These are phyloP conservation scores for Bretziella fagacearum DNA, from an alignment of 2,329 filamentous ascomycete genomes.

Conservation along the genomic window DNA sequence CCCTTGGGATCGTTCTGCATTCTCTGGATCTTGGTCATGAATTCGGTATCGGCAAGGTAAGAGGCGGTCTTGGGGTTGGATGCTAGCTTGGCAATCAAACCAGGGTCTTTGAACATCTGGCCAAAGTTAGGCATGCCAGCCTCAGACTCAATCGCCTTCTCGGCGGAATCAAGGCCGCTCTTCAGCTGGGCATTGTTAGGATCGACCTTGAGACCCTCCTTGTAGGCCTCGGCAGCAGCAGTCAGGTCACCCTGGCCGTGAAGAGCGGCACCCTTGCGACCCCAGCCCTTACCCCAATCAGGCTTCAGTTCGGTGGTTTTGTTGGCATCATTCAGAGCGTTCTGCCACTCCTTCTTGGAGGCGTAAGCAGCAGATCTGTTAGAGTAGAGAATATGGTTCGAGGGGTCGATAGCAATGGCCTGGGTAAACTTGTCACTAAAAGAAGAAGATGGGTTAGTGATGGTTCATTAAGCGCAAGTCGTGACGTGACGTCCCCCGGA, in stretches of 20 bases:
- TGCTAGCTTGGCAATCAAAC: conserved; percentile 77
- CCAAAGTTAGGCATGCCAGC: conserved; percentile 58
- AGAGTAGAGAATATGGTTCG: conserved; percentile 94
- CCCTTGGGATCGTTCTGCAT: conserved; percentile 67
- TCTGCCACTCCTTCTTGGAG: conserved; percentile 74
- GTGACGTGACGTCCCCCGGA: background rate
- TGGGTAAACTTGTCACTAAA: conserved; percentile 80
- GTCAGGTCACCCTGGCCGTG: conserved; percentile 78
- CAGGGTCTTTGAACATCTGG: conserved; percentile 85
- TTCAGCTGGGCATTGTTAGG: conserved; percentile 85
- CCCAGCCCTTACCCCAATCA: conserved; percentile 96
- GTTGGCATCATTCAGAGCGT: conserved; percentile 73
- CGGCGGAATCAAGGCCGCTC: conserved; percentile 66
- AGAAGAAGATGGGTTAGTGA: background rate
- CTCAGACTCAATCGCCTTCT: conserved; percentile 63
- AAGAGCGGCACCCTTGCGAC: conserved; percentile 76
- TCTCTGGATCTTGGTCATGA: conserved; percentile 78
- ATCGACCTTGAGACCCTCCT: conserved; percentile 86
- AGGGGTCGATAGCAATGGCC: conserved; percentile 73
- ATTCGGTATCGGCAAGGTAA: conserved; percentile 63
- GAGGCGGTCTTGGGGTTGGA: conserved; percentile 82
- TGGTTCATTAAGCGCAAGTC: background rate
- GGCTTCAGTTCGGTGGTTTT: conserved; percentile 92
- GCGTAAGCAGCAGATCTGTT: conserved; percentile 82
- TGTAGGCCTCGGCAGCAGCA: conserved; percentile 75